A percentile compares a stretch with the other conserved stretches of the same genome.
Conservation (phyloP, 2,329 filamentous ascomycete genomes). For the Cordyceps javanica region DNA sequence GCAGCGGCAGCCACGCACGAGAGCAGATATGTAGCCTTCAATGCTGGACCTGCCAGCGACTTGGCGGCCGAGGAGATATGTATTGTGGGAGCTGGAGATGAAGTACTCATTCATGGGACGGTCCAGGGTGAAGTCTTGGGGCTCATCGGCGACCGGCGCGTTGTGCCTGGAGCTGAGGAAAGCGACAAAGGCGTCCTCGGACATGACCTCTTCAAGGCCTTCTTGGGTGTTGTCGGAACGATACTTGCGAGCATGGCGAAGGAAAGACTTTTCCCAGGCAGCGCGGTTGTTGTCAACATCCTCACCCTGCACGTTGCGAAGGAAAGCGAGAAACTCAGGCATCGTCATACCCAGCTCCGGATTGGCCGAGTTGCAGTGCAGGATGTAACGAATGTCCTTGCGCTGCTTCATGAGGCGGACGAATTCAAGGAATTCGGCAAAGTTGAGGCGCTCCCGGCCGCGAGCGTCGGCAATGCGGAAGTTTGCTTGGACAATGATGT, state of each 20-base stretch:
- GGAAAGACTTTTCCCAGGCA: constrained; percentile 68
- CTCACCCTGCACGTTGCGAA: constrained; percentile 68
- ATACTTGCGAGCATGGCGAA: constrained; percentile 58
- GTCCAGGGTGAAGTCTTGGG: constrained; percentile 61
- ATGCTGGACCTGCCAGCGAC: constrained; percentile 86
- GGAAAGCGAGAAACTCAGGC: constrained; percentile 68
- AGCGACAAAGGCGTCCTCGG: constrained; percentile 68
- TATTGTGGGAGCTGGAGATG: constrained; percentile 98
- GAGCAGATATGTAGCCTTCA: constrained; percentile 86
- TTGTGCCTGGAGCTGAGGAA: constrained; percentile 74
- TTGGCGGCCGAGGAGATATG: constrained; percentile 87
- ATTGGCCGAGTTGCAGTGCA: constrained; percentile 54
- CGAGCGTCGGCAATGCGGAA: constrained; percentile 69
- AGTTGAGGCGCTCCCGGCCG: constrained; percentile 62
- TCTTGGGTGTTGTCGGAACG: constrained; percentile 43
- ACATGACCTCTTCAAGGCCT: constrained; percentile 50
- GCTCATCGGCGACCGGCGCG: constrained; percentile 55
- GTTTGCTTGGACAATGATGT: constrained; percentile 63
- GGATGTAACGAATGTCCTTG: constrained; percentile 72
- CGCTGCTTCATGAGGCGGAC: constrained; percentile 77
- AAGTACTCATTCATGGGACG: constrained; percentile 93
- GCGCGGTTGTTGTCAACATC: constrained; percentile 60
- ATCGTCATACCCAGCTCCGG: constrained; percentile 60
- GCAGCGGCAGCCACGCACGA: constrained; percentile 86
- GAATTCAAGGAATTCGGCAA: constrained; percentile 76